Evolutionary conservation across 2,329 filamentous ascomycete genomes (phyloP), one percentile per base, ranked within the genome.

Genomic region (Claviceps sp.): DNA sequence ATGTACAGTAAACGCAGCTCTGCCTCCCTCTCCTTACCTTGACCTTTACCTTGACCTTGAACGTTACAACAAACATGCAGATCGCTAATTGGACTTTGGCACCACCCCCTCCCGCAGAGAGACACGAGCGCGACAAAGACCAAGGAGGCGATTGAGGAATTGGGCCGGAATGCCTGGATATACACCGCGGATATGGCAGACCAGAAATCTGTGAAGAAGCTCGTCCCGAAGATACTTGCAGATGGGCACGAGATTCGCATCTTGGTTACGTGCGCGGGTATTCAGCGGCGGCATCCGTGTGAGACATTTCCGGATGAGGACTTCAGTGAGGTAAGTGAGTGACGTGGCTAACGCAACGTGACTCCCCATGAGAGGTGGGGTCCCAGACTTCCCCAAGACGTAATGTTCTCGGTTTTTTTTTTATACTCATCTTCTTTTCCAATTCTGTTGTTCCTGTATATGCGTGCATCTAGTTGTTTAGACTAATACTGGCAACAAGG

Each of bases 181-280:
- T 86, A 87, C 71, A 79, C 75, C 1, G 81, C 81, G 18, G 85
- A 91, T 67, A 79, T 90, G 26, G 72, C 80, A 41, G 80, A 75
- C 2, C 65, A 72, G n/a, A 61, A 70, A 20, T 78, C 80, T 22
- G 81, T 89, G 51, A 69, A 75, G n/a, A 67, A 69, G 0, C 73
- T 90, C 2, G 70, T 81, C 1, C 78, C 82, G 24, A 68, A 70
- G 20, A 66, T 89, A 52, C 71, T 87, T n/a, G 69, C 72, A 43
- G 79, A 82, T 61, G 77, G 77, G 48, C 75, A 82, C 63, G 63
- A 79, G 62, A 79, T 94, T 56, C 78, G 87, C 62, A 87, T 94
- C 62, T 78, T 95, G 7, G 71, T 95, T 60, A 95, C 90, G 71
- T 91, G 87, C 69, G 89, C 86, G 18, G 89, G 89, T 26, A 90